phyloP scores from a whole-genome alignment of 306 rosid genomes.

The Urtica urens region DNA sequence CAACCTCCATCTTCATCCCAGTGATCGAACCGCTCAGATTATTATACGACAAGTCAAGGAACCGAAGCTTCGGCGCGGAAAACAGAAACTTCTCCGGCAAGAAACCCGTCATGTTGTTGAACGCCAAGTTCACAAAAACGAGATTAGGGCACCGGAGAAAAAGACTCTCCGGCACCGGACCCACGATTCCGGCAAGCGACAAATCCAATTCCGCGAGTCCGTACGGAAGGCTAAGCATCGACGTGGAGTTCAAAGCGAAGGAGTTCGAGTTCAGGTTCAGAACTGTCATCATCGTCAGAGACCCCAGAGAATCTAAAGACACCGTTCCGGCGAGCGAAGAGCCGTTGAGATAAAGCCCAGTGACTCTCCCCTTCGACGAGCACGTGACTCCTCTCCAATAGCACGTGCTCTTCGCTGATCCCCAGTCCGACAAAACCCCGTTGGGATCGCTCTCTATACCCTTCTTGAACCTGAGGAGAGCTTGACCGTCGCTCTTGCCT shows the following conservation, averaged over 20 bases:
- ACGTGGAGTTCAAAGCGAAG: constrained; percentile 59
- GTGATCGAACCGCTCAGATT: constrained; percentile 72
- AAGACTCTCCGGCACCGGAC: constrained; percentile 51
- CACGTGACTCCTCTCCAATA: constrained; percentile 78
- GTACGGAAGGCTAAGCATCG: constrained; percentile 66
- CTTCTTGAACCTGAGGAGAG: constrained; percentile 64
- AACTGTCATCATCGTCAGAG: constrained; percentile 56
- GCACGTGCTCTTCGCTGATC: constrained; percentile 46
- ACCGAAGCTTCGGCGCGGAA: constrained; percentile 45
- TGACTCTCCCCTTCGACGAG: constrained; percentile 48
- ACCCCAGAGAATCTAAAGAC: constrained; percentile 46
- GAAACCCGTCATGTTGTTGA: constrained; percentile 65
- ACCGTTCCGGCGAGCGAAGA: constrained; percentile 33
- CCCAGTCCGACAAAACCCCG: constrained; percentile 57
- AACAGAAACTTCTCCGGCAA: constrained; percentile 48
- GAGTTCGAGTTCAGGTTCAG: constrained; percentile 49
- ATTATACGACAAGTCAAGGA: constrained; percentile 69
- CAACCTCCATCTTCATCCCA: constrained; percentile 32
- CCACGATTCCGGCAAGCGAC: constrained; percentile 47
- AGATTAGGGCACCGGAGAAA: constrained; percentile 69
- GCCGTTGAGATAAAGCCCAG: constrained; percentile 54
- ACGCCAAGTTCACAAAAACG: constrained; percentile 47
- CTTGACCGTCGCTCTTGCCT: constrained; percentile 50
- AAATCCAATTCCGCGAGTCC: constrained; percentile 67
- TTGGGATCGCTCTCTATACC: constrained; percentile 53